Base-by-base conservation (phyloP, 768 basidiomycete species). In the Mycena chlorophos region DNA sequence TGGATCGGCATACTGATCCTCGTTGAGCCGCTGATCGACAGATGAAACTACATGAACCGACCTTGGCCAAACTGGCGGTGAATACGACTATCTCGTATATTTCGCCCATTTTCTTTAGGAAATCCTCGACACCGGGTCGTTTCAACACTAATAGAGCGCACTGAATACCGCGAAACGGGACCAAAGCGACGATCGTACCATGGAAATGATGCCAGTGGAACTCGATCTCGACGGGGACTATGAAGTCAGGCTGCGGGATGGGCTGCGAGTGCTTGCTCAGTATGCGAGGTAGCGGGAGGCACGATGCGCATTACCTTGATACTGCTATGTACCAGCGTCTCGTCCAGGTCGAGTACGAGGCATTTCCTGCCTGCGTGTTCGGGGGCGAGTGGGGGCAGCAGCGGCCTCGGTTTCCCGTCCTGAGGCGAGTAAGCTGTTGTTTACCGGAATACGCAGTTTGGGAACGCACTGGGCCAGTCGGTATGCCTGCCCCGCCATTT, bases 201-300 rank as follows among this genome's bases (percentile, higher is more conserved):
- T 98, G 98, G 62, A 98, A 94, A 67, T 99, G 98, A 71, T 99
- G 97, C 83, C 89, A 91, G 68, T 97, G 91, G 62, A 91, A 94
- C 68, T 99, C 97, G 60, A 99, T 99, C 73, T 98, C 97, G 23
- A 99, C 97, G 4, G 97, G 97, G 3, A 99, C 96, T 60, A 98
- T 92, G 71, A 94, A 99, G 76, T 99, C 97, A 27, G 96, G 94
- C 66, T 94, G 90, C 61, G 81, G 82, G 64, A 98, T 92, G 52
- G 94, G 91, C 95, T 98, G 68, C 14, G 57, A 25, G 29, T 46
- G 48, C 22, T 42, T 19, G 37, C n/a, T n/a, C 28, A 52, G 29
- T 27, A 53, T 39, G 19, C 51, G 63, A 50, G 61, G 58, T 22
- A 26, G 14, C 40, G 25, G 57, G 48, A 19, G 27, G 22, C 20